A percentile compares a stretch with the other conserved stretches of the same genome.
phyloP scores from a whole-genome alignment of 1,284 basidiomycete genomes.

The Trametes pubescens region DNA sequence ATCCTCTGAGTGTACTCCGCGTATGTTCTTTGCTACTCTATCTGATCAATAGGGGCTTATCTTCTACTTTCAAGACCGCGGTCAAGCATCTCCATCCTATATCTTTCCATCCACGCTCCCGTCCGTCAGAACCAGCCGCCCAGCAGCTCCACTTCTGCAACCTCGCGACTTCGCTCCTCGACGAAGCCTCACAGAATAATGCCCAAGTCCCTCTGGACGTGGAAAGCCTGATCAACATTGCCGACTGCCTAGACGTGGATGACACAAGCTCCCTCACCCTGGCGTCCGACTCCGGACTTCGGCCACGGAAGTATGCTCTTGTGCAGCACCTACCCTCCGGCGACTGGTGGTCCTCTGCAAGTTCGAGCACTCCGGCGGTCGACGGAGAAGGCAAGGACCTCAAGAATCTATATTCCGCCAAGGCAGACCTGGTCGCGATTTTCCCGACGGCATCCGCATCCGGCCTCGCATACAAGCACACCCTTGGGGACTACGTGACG shows the following conservation, averaged over 20 bases:
- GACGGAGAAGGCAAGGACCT: slow-evolving; percentile 49
- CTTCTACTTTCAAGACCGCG: slow-evolving; percentile 54
- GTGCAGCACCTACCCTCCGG: slow-evolving; percentile 78
- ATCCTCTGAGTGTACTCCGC: slow-evolving; percentile 60
- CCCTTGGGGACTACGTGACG: slow-evolving; percentile 45
- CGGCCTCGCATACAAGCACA: slow-evolving; percentile 43
- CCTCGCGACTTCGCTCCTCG: slow-evolving; percentile 72
- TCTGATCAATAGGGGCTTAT: slow-evolving; percentile 20
- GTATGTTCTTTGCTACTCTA: slow-evolving; percentile 45
- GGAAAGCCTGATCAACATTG: slow-evolving; percentile 51
- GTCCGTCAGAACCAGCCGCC: slow-evolving; percentile 63
- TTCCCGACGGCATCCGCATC: slow-evolving; percentile 64
- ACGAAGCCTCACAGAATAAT: slow-evolving; percentile 66
- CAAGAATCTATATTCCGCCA: slow-evolving; percentile 62
- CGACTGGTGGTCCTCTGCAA: slow-evolving; percentile 81
- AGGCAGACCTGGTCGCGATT: slow-evolving; percentile 78
- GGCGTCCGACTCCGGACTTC: slow-evolving; percentile 35
- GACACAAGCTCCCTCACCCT: slow-evolving; percentile 34
- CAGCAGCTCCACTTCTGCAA: slow-evolving; percentile 79
- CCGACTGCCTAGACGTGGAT: slow-evolving; percentile 38
- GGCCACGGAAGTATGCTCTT: slow-evolving; percentile 69
- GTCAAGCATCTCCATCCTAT: slow-evolving; percentile 72
- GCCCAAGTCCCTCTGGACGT: slow-evolving; percentile 54
- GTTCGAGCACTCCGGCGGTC: slow-evolving; percentile 50
- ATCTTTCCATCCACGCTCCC: slow-evolving; percentile 68